Evolutionary conservation across 352 stramenopile species (phyloP), one percentile per base, ranked within the genome.

Genomic region (Phytophthora cactorum): DNA sequence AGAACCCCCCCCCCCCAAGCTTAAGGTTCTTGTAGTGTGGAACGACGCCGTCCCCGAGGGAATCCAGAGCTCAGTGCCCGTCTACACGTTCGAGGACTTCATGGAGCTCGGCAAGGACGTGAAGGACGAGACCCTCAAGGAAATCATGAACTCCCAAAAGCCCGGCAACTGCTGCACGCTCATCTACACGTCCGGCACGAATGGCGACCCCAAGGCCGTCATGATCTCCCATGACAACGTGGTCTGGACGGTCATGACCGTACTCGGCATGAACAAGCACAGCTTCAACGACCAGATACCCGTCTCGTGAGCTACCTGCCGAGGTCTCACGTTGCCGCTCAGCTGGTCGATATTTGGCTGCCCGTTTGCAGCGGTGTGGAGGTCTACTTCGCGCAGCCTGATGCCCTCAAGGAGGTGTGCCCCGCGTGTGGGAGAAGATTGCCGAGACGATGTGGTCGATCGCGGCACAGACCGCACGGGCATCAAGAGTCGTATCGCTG

Each of bases 151-250:
- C 27, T 74, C 65, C 4, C 83, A 95, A 64, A 90, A 93, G 63
- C 90, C 91, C 0, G 88, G 89, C 38, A 80, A 97, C 69, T 97
- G 89, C 72, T 92, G 84, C n/a, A n/a, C n/a, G n/a, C n/a, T n/a
- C n/a, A n/a, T n/a, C n/a, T n/a, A n/a, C n/a, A n/a, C n/a, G n/a
- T n/a, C n/a, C n/a, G n/a, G n/a, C n/a, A n/a, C n/a, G n/a, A n/a
- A n/a, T n/a, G n/a, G n/a, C n/a, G n/a, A n/a, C n/a, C n/a, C n/a
- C n/a, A n/a, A n/a, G n/a, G n/a, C n/a, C n/a, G n/a, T n/a, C n/a
- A n/a, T n/a, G 95, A 93, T 99, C 62, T 97, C 89, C 47, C 91
- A 99, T 79, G 94, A 98, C 77, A 98, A 98, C 72, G 77, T 98
- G 10, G 86, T 86, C 5, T 97, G 87, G 88, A 97, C 87, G 17